Base-by-base conservation (phyloP, 768 basidiomycete species). In the Russula vinacea region DNA sequence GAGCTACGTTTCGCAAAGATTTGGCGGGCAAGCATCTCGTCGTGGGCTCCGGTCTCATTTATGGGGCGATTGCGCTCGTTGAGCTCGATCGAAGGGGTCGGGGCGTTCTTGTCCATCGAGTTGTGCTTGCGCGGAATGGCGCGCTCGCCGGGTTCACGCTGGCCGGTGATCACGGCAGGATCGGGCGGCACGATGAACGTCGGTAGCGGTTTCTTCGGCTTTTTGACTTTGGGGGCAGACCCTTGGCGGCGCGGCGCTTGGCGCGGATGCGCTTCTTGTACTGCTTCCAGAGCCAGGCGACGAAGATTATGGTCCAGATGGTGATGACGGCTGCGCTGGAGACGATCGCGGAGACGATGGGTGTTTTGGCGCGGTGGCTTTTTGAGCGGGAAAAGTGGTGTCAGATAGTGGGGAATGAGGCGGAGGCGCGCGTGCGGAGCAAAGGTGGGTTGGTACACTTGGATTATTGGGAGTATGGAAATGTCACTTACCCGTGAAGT, bases 111-210 rank as follows among this genome's bases (percentile, higher is more conserved):
- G 10, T 56, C 57, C 7, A n/a, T 7, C 32, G 66, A 62, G 37
- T 37, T 35, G 9, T 59, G 66, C 45, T 67, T 59, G 24, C 14
- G 58, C 16, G 55, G 49, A 32, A 68, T 60, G 22, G 62, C 58
- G 16, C 50, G 50, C 44, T 68, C 65, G 42, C 66, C 68, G 0
- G 65, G 65, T 37, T 62, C 51, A 13, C 33, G 65, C 33, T 60
- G 61, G 19, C 66, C 68, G 0, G 51, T 57, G 37, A 67, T 56
- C 35, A 69, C 59, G 10, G 68, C 68, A 9, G 68, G 68, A 35
- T 69, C 68, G 14, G 68, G 68, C 9, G 68, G 66, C 5, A 69
- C 5, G 52, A 69, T 69, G 60, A 64, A 69, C 16, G 62, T 67
- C 26, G 51, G 67, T 13, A 40, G n/a, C 35, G 66, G 62, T 17